Evolutionary conservation across 2,329 filamentous ascomycete species (phyloP).

Genomic region (Rhinocladiella mackenziei): DNA sequence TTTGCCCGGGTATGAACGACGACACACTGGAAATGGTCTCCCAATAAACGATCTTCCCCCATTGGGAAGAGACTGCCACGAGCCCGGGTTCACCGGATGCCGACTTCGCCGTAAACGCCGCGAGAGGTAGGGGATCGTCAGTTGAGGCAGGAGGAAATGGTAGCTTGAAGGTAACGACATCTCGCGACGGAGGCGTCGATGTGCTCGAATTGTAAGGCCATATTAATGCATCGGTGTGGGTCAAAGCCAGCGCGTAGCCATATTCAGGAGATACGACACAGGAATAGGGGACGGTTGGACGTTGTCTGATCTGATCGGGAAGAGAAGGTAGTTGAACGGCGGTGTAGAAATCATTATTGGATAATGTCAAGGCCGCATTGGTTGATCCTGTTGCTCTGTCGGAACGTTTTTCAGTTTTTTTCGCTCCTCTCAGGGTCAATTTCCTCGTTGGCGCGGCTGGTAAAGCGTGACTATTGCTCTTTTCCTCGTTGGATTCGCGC

Average conservation of each 20-base stretch:
- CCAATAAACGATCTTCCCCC: slow-evolving; percentile 87
- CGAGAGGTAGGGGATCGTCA: slow-evolving; percentile 72
- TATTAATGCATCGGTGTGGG: slow-evolving; percentile 74
- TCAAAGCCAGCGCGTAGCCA: slow-evolving; percentile 76
- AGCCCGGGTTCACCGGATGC: slow-evolving; percentile 79
- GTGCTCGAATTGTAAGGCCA: slow-evolving; percentile 73
- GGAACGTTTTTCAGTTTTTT: slow-evolving; percentile 36
- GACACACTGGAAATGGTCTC: slow-evolving; percentile 89
- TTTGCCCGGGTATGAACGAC: slow-evolving; percentile 76
- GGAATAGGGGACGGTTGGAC: slow-evolving; percentile 55
- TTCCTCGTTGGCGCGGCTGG: slow-evolving; percentile 31
- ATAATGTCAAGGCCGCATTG: slow-evolving; percentile 42
- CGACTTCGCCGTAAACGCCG: slow-evolving; percentile 74
- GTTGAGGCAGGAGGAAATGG: slow-evolving; percentile 65
- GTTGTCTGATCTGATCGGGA: slow-evolving; percentile 69
- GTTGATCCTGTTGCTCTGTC: slow-evolving; percentile 28
- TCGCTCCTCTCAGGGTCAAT: slow-evolving; percentile 38
- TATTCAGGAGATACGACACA: slow-evolving; percentile 61
- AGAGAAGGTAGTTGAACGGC: slow-evolving; percentile 80
- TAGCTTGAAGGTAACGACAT: slow-evolving; percentile 75
- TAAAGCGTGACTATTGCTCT: slow-evolving; percentile 25
- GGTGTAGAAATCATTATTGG: slow-evolving; percentile 77
- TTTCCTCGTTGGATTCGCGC: slow-evolving; percentile 24
- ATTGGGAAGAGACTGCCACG: slow-evolving; percentile 77
- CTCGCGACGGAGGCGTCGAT: slow-evolving; percentile 60